Evolutionary conservation across 1,139 yeast species (phyloP), one percentile per base, ranked within the genome.

Genomic region (Candida sanyaensis): DNA sequence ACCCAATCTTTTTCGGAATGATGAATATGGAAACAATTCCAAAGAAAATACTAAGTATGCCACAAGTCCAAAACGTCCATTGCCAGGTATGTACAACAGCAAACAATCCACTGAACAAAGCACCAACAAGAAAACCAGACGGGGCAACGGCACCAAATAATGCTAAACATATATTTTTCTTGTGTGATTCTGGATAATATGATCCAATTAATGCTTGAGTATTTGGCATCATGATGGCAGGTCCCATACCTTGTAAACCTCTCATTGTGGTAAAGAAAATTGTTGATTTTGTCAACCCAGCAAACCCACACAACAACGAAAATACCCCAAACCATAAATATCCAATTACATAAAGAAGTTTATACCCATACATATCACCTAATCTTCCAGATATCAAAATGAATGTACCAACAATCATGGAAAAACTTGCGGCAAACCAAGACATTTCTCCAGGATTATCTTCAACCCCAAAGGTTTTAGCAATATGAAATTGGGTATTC

Each of bases 291-390:
- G 79, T 62, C 56, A 75, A 82, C 2, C 62, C 69, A 11, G 82
- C 59, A 42, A 83, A 64, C 0, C 89, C 89, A 4, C 75, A 66
- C 3, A 81, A 55, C 39, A 83, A 54, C 4, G 84, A 73, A 75
- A 81, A 77, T 1, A 83, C 39, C 0, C 77, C 67, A 34, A 72
- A 65, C 77, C 83, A 74, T 2, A 62, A 42, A 51, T 71, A 81
- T 0, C 88, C 86, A 5, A 70, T 47, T 1, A 81, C 46, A 55
- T 73, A 77, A 48, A 81, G 55, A 34, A 49, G 59, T 55, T 81
- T 81, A 56, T 82, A 81, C 4, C 89, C 90, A 55, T 70, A 74
- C 54, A 81, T 62, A 58, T 84, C 89, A n/a, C 89, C 89, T 23
- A 83, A 57, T 42, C 84, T 73, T 9, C 90, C 90, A 1, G 84